Evolutionary conservation across 495 filamentous ascomycete species (phyloP).

Genomic region (Aspergillus olivimuriae): DNA sequence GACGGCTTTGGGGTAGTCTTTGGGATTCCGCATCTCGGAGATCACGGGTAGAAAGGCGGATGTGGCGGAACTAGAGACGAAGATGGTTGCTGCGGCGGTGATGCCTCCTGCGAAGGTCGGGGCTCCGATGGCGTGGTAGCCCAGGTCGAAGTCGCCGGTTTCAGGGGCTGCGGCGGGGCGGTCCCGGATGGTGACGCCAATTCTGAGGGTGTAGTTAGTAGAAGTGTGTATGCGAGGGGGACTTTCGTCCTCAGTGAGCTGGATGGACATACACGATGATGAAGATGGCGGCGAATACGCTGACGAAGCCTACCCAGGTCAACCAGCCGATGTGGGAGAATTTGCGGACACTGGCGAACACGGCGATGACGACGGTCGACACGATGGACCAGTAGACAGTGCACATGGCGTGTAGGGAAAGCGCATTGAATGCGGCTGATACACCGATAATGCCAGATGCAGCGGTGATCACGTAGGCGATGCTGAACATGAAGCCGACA

Average conservation of each 20-base stretch:
- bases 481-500: conserved; percentile 37
- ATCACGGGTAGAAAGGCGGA: conserved; percentile 68
- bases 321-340: conserved; percentile 41
- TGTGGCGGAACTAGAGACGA: conserved; percentile 48
- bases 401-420: conserved; percentile 41
- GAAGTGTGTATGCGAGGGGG: not conserved
- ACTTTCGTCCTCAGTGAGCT: too few species aligned
- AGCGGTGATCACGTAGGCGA: conserved; percentile 41
- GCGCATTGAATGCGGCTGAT: conserved; percentile 44
- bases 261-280: conserved; percentile 39
- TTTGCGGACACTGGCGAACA: conserved; percentile 33
- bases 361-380: conserved; percentile 60
- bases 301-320: conserved; percentile 39
- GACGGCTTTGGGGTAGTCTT: conserved; percentile 59
- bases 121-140: conserved; percentile 33
- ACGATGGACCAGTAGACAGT: conserved; percentile 38
- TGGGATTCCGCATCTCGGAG: conserved; percentile 65
- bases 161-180: conserved; percentile 33
- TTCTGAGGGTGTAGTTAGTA: conserved; percentile 6
- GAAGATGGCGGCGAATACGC: conserved; percentile 40
- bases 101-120: conserved; percentile 34
- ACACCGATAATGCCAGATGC: conserved; percentile 45
- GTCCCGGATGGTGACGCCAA: conserved; percentile 36
- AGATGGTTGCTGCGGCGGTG: conserved; percentile 35
- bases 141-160: conserved; percentile 35